These are phyloP conservation scores for Suhomyces choctaworum DNA, from an alignment of 1,139 yeast genomes.

Conservation along the genomic window DNA sequence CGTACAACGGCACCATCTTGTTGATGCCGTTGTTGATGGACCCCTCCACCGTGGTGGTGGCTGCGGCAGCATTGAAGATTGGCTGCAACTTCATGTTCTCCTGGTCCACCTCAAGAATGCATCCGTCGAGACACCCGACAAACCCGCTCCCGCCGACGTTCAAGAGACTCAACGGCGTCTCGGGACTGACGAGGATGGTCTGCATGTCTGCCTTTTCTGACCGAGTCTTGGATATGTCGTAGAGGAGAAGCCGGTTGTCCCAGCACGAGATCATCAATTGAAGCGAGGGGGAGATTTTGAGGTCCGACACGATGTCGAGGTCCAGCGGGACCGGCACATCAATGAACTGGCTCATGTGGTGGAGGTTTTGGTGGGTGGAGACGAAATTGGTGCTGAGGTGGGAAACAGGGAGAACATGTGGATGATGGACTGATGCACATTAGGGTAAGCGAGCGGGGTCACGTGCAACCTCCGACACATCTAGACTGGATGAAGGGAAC, in stretches of 20 bases:
- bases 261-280: constrained; percentile 44
- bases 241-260: constrained; percentile 41
- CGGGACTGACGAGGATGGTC: constrained; percentile 8
- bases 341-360: constrained; percentile 7
- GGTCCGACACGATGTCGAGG: constrained; percentile 17
- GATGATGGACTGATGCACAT: too few relatives aligned
- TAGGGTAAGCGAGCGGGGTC: too few relatives aligned
- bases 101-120: constrained; percentile 40
- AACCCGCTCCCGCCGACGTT: constrained; percentile 23
- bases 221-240: constrained; percentile 22
- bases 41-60: constrained; percentile 11
- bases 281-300: constrained; percentile 29
- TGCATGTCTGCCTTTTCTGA: constrained; percentile 7
- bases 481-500: too few relatives aligned
- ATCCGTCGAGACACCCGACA: constrained; percentile 44
- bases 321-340: constrained; percentile 23
- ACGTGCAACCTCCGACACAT: too few relatives aligned
- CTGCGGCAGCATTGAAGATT: constrained; percentile 14
- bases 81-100: constrained; percentile 35
- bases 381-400: background rate
- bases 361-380: background rate
- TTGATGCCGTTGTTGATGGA: constrained; percentile 31
- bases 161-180: constrained; percentile 16
- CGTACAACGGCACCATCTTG: constrained; percentile 26
- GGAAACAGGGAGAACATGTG: background rate